Conservation (phyloP, 2,329 filamentous ascomycete species). For the Talaromyces sp. region DNA sequence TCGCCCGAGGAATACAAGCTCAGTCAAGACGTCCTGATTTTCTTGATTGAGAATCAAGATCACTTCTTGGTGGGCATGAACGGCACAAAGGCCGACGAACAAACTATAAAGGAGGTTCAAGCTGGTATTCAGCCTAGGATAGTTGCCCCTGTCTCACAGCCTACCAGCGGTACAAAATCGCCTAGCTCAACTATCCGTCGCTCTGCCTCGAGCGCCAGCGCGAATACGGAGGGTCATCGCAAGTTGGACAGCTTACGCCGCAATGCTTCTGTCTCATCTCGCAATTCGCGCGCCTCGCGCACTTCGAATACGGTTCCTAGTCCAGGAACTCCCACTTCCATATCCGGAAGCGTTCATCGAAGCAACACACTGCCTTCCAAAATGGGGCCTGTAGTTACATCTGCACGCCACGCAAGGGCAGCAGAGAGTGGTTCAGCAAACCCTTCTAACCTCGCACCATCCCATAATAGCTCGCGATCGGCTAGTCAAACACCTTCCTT, state of each 20-base stretch:
- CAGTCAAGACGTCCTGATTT: constrained; percentile 96
- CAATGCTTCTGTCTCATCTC: constrained; percentile 92
- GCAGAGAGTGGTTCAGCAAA: constrained; percentile 55
- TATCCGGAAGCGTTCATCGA: constrained; percentile 63
- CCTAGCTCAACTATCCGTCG: constrained; percentile 61
- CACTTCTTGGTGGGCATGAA: constrained; percentile 98
- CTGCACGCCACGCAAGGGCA: constrained; percentile 66
- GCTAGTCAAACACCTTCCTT: constrained; percentile 30
- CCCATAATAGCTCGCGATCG: constrained; percentile 35
- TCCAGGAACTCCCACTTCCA: constrained; percentile 63
- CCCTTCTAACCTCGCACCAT: constrained; percentile 36
- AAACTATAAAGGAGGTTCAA: constrained; percentile 67
- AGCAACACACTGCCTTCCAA: constrained; percentile 96
- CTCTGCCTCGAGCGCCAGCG: constrained; percentile 85
- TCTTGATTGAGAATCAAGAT: constrained; percentile 97
- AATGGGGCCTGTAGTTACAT: constrained; percentile 72
- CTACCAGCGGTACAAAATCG: constrained; percentile 25
- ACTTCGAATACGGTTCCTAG: constrained; percentile 72
- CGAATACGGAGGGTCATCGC: constrained; percentile 81
- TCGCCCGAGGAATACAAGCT: constrained; percentile 89
- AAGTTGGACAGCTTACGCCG: constrained; percentile 76
- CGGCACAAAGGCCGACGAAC: constrained; percentile 94
- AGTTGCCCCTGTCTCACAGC: neutral
- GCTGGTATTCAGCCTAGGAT: constrained; percentile 56
- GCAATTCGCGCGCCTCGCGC: constrained; percentile 76